phyloP scores from a whole-genome alignment of 129 eudicot genomes.

The Arctium lappa region DNA sequence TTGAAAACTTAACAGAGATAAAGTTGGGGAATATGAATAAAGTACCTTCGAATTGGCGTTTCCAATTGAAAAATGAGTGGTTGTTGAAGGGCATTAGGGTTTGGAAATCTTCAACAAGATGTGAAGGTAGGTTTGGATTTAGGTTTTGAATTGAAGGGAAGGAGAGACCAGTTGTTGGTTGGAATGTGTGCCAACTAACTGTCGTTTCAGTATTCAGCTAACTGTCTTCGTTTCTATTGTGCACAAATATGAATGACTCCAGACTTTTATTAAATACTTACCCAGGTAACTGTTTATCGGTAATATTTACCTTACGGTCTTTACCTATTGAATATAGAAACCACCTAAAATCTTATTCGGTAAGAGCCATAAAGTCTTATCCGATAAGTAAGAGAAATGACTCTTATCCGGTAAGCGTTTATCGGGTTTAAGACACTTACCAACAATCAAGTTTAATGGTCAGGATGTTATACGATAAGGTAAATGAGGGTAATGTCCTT shows the following conservation, averaged over 20 bases:
- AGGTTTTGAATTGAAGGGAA: constrained; percentile 21
- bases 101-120: background rate
- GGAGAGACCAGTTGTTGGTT: constrained; percentile 24
- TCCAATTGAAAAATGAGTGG: background rate
- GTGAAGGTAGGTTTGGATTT: background rate
- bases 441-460: too few species aligned
- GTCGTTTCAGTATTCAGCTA: constrained; percentile 29
- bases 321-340: too few species aligned
- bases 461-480: too few species aligned
- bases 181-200: constrained; percentile 33
- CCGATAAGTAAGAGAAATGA: too few species aligned
- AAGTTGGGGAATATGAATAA: background rate
- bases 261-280: too few species aligned
- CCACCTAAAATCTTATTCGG: too few species aligned
- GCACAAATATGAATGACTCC: background rate
- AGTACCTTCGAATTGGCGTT: constrained; percentile 14
- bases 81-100: background rate
- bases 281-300: too few species aligned
- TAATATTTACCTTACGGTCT: too few species aligned
- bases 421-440: too few species aligned
- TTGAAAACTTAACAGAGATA: background rate
- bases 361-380: too few species aligned
- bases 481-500: too few species aligned
- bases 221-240: constrained; percentile 22
- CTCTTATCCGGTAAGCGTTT: too few species aligned